Conservation (phyloP, 1,139 yeast species). For the Geotrichum klebahnii region DNA sequence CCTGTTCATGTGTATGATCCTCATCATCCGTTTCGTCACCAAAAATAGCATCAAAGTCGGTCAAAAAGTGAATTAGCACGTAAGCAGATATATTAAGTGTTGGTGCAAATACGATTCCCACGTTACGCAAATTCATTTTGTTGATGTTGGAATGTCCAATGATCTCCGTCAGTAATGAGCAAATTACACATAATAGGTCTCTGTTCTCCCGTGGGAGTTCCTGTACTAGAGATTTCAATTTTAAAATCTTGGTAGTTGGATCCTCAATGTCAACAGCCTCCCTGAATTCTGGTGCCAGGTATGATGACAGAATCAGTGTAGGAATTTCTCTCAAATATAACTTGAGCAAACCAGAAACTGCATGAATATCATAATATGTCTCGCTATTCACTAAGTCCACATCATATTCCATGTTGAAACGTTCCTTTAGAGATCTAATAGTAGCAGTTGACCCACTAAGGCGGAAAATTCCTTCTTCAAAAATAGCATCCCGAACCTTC, state of each 20-base stretch:
- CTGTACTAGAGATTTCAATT: constrained; percentile 38
- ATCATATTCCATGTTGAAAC: constrained; percentile 58
- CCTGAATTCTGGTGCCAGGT: constrained; percentile 44
- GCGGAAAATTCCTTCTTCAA: constrained; percentile 88
- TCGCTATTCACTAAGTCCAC: constrained; percentile 51
- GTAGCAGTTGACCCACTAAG: constrained; percentile 83
- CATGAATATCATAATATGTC: constrained; percentile 57
- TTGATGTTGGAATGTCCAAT: constrained; percentile 60
- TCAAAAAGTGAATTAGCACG: constrained; percentile 59
- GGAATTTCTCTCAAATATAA: constrained; percentile 72
- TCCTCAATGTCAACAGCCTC: constrained; percentile 39
- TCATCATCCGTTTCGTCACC: constrained; percentile 40
- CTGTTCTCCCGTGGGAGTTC: constrained; percentile 50
- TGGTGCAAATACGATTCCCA: constrained; percentile 83
- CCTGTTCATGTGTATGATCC: too few species aligned
- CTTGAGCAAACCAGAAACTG: constrained; percentile 74
- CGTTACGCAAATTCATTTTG: constrained; percentile 75
- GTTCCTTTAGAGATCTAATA: constrained; percentile 66
- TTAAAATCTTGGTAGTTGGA: constrained; percentile 35
- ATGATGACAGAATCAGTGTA: constrained; percentile 55
- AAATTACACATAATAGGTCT: constrained; percentile 60
- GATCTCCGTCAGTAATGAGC: constrained; percentile 63
- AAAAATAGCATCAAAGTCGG: constrained; percentile 63
- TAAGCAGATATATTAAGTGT: constrained; percentile 70
- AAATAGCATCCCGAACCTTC: constrained; percentile 62